Conservation (phyloP, 495 filamentous ascomycete species). For the Penicillium steckii region DNA sequence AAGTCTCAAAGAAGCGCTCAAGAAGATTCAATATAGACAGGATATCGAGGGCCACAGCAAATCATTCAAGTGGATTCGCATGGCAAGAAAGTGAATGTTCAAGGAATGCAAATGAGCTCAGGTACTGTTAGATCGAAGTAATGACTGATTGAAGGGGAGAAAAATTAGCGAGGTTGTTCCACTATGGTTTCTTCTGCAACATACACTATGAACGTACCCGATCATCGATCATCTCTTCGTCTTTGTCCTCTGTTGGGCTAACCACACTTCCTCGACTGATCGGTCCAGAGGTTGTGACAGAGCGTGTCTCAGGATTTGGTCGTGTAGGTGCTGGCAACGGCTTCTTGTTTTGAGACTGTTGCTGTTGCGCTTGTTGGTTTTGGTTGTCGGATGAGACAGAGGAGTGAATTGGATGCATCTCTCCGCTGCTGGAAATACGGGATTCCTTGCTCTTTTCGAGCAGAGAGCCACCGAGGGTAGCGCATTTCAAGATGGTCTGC, state of each 20-base stretch:
- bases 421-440: constrained; percentile 54
- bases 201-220: constrained; percentile 56
- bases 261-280: constrained; percentile 51
- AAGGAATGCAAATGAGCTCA: constrained; percentile 21
- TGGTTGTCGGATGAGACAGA: constrained; percentile 28
- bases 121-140: constrained; percentile 44
- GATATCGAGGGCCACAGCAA: constrained; percentile 27
- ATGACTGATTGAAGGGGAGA: constrained; percentile 18
- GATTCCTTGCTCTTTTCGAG: constrained; percentile 69
- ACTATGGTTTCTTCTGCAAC: constrained; percentile 3
- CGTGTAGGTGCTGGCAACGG: constrained; percentile 33
- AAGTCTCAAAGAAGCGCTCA: constrained; percentile 6
- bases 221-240: constrained; percentile 67
- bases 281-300: constrained; percentile 63
- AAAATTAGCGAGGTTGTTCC: constrained; percentile 19
- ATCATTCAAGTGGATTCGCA: constrained; percentile 21
- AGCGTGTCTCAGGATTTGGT: constrained; percentile 51
- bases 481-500: constrained; percentile 95
- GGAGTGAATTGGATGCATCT: constrained; percentile 43
- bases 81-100: constrained; percentile 17
- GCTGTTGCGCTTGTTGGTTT: constrained; percentile 21
- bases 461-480: constrained; percentile 85
- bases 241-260: constrained; percentile 61
- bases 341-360: constrained; percentile 18
- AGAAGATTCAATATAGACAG: constrained; percentile 31